Evolutionary conservation across 1,284 basidiomycete genomes (phyloP).

Genomic region (Trametes polyzona): DNA sequence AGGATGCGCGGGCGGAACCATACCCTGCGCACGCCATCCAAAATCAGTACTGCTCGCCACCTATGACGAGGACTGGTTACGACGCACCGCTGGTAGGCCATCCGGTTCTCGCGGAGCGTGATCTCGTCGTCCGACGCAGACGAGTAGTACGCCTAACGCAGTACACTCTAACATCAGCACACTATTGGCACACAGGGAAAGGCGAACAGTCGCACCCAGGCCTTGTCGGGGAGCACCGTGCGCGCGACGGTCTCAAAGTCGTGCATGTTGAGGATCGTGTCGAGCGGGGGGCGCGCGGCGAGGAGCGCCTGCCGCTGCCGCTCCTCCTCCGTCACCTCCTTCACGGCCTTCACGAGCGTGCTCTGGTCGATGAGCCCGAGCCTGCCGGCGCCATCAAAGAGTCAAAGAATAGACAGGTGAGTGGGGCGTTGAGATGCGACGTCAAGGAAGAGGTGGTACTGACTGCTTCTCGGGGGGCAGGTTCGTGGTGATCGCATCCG

Average conservation of each 20-base stretch:
- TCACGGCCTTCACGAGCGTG: conserved; percentile 47
- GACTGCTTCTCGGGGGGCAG: conserved; percentile 55
- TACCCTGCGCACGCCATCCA: conserved; percentile 42
- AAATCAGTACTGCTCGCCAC: not conserved
- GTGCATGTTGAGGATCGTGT: conserved; percentile 68
- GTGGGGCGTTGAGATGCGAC: not conserved
- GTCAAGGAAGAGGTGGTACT: not conserved
- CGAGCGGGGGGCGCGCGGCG: conserved; percentile 53
- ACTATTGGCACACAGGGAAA: not conserved
- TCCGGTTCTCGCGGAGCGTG: conserved; percentile 69
- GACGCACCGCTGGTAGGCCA: conserved; percentile 60
- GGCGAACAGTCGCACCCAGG: conserved; percentile 32
- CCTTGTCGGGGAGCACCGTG: conserved; percentile 55
- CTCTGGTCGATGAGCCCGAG: conserved; percentile 55
- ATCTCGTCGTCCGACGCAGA: conserved; percentile 71
- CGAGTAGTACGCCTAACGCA: conserved; percentile 65
- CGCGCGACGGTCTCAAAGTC: conserved; percentile 72
- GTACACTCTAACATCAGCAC: too few species aligned
- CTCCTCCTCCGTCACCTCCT: conserved; percentile 50
- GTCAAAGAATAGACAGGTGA: conserved; percentile 4
- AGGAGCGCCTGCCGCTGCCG: conserved; percentile 43
- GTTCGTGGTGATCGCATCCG: conserved; percentile 64
- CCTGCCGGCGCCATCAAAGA: too few species aligned
- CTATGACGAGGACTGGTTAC: not conserved
- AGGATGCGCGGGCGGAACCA: conserved; percentile 80